Base-by-base conservation (phyloP, 495 filamentous ascomycete species). In the Tuber microsphaerosporum region DNA sequence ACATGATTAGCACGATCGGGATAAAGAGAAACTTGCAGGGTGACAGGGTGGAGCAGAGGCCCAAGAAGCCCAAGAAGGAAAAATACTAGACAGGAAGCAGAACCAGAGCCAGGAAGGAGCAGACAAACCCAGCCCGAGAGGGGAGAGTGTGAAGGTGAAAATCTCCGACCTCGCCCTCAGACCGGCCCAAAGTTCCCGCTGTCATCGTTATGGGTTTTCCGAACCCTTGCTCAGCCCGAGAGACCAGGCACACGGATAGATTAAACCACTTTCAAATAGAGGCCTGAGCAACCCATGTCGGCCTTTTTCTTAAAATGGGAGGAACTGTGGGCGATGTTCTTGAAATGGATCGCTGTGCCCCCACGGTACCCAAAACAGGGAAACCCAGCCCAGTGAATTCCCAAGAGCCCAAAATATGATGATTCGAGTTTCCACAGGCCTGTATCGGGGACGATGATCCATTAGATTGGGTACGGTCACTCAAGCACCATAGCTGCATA, bases 391-490 rank as follows among this genome's bases (percentile, higher is more conserved):
- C 73, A 70, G 45, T 44, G 20, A 79, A 74, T 79, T 74, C 75
- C 73, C 76, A 79, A 78, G 75, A 76, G 77, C 74, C 61, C 73
- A 73, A 75, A 79, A 79, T 73, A 75, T 79, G 56, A 65, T 65
- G 56, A 65, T 74, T 74, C 75, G 74, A 72, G 65, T 48, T 81
- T 74, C 79, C 79, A 81, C 76, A 81, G 68, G 72, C 79, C 79
- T 80, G 75, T 81, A 81, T 75, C 79, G 77, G 70, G 79, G 79
- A 71, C 51, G 78, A 74, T 81, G 79, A 81, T 81, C 79, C 78
- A 70, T 79, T 80, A 72, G 78, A 77, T 72, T 79, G 77, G 78
- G 78, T 77, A 48, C 70, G 39, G 75, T 79, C 68, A 81, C 73
- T 44, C 72, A 76, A 76, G 69, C 78, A 80, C 70, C 78, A 80